Evolutionary conservation across 148 eudicot species (phyloP).

Genomic region (Euryodendron excelsum): DNA sequence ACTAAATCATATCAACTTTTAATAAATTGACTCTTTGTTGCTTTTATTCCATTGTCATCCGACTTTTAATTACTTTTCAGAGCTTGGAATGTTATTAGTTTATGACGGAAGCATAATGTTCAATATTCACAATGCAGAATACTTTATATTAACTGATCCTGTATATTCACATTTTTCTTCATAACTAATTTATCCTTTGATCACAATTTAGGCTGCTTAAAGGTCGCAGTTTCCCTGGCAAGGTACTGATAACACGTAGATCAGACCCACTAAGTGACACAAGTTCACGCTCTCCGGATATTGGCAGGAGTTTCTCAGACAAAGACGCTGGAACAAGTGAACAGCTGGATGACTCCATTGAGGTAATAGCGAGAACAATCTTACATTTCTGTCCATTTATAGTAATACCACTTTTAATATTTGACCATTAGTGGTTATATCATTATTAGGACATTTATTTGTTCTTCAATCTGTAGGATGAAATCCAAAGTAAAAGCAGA

Average conservation of each 20-base stretch:
- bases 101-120: neutral
- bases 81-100: neutral
- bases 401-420: neutral
- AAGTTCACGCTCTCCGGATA: constrained; percentile 47
- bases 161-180: neutral
- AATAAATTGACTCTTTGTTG: neutral
- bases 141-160: neutral
- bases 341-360: constrained; percentile 40
- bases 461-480: constrained; percentile 48
- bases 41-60: neutral
- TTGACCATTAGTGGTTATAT: neutral
- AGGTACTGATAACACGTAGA: constrained; percentile 74
- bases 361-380: constrained; percentile 48
- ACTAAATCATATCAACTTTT: neutral
- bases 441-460: constrained; percentile 7
- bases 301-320: constrained; percentile 55
- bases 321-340: constrained; percentile 58
- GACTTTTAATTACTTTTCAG: neutral
- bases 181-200: constrained; percentile 13
- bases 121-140: neutral
- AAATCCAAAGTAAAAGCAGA: constrained; percentile 32
- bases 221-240: constrained; percentile 98
- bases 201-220: constrained; percentile 65
- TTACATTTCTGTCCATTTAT: neutral
- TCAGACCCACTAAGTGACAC: constrained; percentile 62